Base-by-base conservation (phyloP, 345 rosid species). In the Citrus glauca region DNA sequence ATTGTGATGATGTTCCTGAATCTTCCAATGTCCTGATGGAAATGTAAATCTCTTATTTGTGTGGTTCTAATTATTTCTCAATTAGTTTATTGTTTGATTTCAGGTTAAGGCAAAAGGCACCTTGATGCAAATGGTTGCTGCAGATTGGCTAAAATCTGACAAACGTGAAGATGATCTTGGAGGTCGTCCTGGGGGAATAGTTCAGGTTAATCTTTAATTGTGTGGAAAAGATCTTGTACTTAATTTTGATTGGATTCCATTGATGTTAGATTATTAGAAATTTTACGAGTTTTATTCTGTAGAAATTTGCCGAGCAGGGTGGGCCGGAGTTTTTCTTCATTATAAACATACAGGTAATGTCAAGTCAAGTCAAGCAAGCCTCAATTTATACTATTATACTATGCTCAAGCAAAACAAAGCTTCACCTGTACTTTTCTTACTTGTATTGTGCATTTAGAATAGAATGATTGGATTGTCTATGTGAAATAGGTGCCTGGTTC, bases 51-150 rank as follows among this genome's bases (percentile, higher is more conserved):
- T 56, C 57, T 38, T 45, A 6, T 22, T 32, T 65, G 48, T 9
- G 25, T 57, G 27, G 53, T 72, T 42, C n/a, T 81, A 35, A 57
- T 80, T 24, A 61, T 65, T 50, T 66, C 61, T 69, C 7, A 45
- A 17, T 66, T 3, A 24, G n/a, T 37, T 62, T 79, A 27, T 77
- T 78, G 9, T 75, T 76, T 57, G 66, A 60, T 79, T 76, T 65
- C 87, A 95, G 98, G 77, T 95, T 70, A 93, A 89, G 89, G 97
- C 98, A 38, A 95, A 90, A 78, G 95, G 91, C 69, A 89, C 91
- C 53, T 78, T 90, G 91, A 92, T 93, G 98, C 91, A 91, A 85
- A 93, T 93, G 98, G 94, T 95, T 75, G 98, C 93, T 72, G 98
- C 98, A 77, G 98, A 93, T 88, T 95, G 98, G 98, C 77, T 89